Conservation (phyloP, 306 rosid genomes). For the Fragaria ananassa region DNA sequence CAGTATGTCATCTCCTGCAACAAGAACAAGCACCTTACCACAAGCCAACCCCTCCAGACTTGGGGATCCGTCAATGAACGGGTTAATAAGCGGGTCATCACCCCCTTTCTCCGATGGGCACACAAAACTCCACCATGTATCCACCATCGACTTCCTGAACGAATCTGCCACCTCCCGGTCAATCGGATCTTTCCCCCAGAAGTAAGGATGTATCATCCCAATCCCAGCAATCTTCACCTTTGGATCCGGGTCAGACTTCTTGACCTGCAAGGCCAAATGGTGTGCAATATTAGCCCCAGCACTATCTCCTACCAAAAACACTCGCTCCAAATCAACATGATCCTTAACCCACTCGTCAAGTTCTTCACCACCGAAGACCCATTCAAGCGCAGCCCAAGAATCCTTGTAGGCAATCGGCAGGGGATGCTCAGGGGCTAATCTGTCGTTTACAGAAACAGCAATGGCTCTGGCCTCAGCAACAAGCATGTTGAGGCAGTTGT, state of each 20-base stretch:
- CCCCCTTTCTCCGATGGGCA: conserved; percentile 66
- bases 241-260: conserved; percentile 7
- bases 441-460: conserved; percentile 57
- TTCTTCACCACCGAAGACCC: conserved; percentile 37
- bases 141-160: conserved; percentile 57
- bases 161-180: conserved; percentile 53
- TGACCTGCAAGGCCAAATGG: conserved; percentile 43
- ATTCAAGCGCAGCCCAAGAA: conserved; percentile 61
- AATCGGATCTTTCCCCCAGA: conserved; percentile 70
- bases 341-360: conserved; percentile 54
- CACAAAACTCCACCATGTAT: conserved; percentile 74
- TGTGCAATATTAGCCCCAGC: conserved; percentile 77
- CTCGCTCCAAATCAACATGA: conserved; percentile 38
- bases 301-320: conserved; percentile 76
- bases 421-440: conserved; percentile 76
- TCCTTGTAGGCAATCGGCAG: conserved; percentile 69
- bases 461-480: conserved; percentile 49
- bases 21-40: conserved; percentile 41
- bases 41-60: conserved; percentile 44
- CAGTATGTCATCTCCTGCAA: conserved; percentile 67
- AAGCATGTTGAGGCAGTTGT: conserved; percentile 58
- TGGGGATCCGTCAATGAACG: conserved; percentile 66
- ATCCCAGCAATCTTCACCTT: conserved; percentile 47
- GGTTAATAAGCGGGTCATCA: conserved; percentile 71
- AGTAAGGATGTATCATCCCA: conserved; percentile 64